A percentile compares a stretch with the other conserved stretches of the same genome.
Conservation (phyloP, 805 yeast species). For the Yarrowia hollandica region DNA sequence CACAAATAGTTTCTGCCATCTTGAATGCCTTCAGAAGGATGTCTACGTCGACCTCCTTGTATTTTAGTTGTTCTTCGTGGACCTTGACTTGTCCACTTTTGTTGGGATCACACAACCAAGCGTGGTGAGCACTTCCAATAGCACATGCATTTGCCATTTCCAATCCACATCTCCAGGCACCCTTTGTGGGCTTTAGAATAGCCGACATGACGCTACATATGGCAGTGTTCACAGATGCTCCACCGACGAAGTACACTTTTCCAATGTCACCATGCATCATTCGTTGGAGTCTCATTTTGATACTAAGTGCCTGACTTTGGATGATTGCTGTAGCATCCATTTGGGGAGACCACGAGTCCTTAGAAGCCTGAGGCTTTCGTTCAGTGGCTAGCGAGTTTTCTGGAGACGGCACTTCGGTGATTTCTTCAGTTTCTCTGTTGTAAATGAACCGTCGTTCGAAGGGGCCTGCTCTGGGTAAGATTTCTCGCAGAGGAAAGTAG, state of each 20-base stretch:
- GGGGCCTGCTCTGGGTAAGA: conserved; percentile 70
- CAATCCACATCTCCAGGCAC: conserved; percentile 56
- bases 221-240: conserved; percentile 71
- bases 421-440: conserved; percentile 28
- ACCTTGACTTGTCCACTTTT: not conserved
- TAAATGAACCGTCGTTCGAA: conserved; percentile 41
- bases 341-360: conserved; percentile 41
- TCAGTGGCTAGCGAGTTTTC: not conserved
- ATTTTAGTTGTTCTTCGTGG: conserved; percentile 1
- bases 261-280: conserved; percentile 53
- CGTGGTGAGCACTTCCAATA: conserved; percentile 58
- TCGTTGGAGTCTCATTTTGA: conserved; percentile 77
- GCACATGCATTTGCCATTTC: conserved; percentile 91
- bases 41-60: conserved; percentile 3
- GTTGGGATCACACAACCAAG: conserved; percentile 21
- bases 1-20: not conserved
- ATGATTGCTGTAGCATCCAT: conserved; percentile 75
- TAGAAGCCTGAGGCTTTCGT: not conserved
- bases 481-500: conserved; percentile 88
- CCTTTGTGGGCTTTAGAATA: conserved; percentile 64
- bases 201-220: conserved; percentile 69
- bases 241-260: conserved; percentile 79
- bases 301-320: conserved; percentile 83
- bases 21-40: conserved; percentile 15
- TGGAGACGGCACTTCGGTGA: not conserved